Base-by-base conservation (phyloP, 139 green algal genomes). In the Chlorella sp. region DNA sequence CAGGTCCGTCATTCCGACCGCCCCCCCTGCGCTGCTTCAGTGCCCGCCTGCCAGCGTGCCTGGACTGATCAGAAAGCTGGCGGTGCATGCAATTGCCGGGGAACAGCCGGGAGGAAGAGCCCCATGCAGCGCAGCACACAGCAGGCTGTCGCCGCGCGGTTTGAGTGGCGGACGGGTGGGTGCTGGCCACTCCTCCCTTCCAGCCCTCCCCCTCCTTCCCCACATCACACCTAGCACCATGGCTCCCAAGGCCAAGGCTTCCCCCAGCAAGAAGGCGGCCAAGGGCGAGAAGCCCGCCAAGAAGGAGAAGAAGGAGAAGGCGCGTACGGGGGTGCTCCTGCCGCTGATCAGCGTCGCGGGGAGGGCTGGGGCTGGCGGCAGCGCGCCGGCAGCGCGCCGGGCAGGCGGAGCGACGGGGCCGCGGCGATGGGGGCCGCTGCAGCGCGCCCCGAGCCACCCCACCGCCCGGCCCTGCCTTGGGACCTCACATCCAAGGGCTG, bases 1-100 rank as follows among this genome's bases (percentile, higher is more conserved):
- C 23, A 98, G 90, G 34, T 96, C 94, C 5, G 73, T 88, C 84
- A 82, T 82, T 6, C 64, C 65, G 65, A 44, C n/a, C n/a, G 30
- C n/a, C 36, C 17, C 32, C 4, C n/a, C n/a, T n/a, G 44, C 44
- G 44, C 64, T 71, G 64, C 28, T 32, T 9, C 1, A 12, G 65
- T 72, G 36, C 65, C n/a, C 2, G n/a, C 41, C 64, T 41, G 30
- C 64, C 64, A 34, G 64, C 64, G 11, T 25, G 30, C 1, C 12
- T 26, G 11, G 30, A 71, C 64, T 26, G 64, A 71, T 71, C 64
- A 60, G 12, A 15, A 20, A 23, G 51, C 51, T 60, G 13, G 51
- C 12, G 13, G 11, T 60, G 51, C 51, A 60, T 60, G 51, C 51
- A 41, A 36, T 39, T 32, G 15, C 64, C 11, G 1, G 15, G 30